Conservation (phyloP, 257 asterid genomes). For the Solanum ossicruentum region DNA sequence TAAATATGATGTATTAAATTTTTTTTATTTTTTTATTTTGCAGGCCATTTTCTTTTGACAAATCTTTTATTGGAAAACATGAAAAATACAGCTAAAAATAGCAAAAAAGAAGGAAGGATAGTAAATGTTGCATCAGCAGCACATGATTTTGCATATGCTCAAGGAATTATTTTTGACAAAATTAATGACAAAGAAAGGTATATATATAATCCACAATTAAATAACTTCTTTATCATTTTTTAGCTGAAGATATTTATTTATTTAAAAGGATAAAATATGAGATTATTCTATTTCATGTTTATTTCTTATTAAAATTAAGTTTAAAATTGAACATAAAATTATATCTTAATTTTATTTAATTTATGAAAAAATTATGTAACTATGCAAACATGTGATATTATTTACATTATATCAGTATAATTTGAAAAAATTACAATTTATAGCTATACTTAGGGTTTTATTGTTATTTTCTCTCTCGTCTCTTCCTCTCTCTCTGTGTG, state of each 20-base stretch:
- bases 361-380: no score
- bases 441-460: no score
- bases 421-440: no score
- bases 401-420: no score
- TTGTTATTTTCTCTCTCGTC: no score
- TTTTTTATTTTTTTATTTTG: background rate
- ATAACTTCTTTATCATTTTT: background rate
- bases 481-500: no score
- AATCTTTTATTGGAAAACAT: constrained; percentile 17
- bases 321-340: no score
- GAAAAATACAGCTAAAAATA: constrained; percentile 38
- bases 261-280: background rate
- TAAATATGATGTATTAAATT: background rate
- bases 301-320: background rate
- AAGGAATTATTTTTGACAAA: constrained; percentile 44
- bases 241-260: background rate
- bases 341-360: no score
- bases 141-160: constrained; percentile 17
- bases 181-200: constrained; percentile 36
- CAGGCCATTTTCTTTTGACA: background rate
- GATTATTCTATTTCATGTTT: no score
- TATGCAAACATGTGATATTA: no score
- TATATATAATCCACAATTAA: background rate
- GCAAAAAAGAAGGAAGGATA: constrained; percentile 51
- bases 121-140: constrained; percentile 40